Evolutionary conservation across 2,329 filamentous ascomycete species (phyloP), one percentile per base, ranked within the genome.

Genomic region (Alternaria atra): DNA sequence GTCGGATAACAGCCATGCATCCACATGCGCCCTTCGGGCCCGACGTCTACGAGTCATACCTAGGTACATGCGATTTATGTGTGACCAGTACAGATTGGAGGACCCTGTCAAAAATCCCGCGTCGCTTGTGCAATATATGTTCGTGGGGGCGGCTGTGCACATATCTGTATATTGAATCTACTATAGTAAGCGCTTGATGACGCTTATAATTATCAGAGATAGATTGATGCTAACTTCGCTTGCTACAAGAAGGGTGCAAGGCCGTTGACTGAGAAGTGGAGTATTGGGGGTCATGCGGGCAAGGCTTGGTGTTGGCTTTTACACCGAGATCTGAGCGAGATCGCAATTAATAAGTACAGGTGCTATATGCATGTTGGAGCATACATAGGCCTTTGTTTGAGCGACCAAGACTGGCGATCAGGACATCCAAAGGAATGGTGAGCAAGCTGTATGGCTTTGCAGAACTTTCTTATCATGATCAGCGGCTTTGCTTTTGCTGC

Each of bases 151-250:
- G 27, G 44, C 35, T 35, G 23, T 43, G 55, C 39, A 52, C 34
- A 37, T 15, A 37, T 48, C 37, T n/a, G 52, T 39, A 55, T 55
- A 59, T 48, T 59, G 56, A 40, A 34, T 32, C 27, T 34, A 44
- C 44, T 59, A 40, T 56, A 50, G 30, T 39, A 55, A 40, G 30
- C 48, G 48, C 55, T 55, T 35, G 20, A 42, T 50, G 52, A 55
- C 37, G 52, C 52, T 43, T 59, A 29, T 39, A 43, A 23, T 34
- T 17, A 37, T 32, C 27, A 27, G 48, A 60, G 35, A 39, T 60
- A 60, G 37, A 42, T 44, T 34, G 32, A 47, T 32, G 15, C 23
- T 50, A 37, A 43, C 29, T 42, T 50, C 39, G 57, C 57, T 59
- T 50, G 30, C 29, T 44, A 30, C 40, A 25, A 17, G n/a, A 23